phyloP scores from a whole-genome alignment of 202 grass and related monocot genomes.

The Cymbopogon flexuosus region DNA sequence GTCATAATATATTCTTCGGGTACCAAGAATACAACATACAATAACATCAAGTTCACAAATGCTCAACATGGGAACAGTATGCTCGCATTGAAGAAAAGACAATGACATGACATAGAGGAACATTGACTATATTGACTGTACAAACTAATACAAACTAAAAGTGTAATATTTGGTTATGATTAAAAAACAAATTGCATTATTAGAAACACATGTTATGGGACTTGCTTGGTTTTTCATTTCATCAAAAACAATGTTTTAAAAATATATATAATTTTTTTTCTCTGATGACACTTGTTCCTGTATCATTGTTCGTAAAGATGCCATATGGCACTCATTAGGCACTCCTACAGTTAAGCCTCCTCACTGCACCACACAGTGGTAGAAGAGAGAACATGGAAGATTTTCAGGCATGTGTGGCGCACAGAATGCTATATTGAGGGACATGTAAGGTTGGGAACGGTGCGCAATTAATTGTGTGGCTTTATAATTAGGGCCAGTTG shows the following conservation, averaged over 20 bases:
- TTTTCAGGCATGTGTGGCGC: not conserved
- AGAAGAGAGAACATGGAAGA: not conserved
- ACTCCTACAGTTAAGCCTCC: not conserved
- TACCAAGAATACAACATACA: not conserved
- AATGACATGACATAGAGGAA: not conserved
- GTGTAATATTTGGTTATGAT: not conserved
- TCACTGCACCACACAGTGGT: not conserved
- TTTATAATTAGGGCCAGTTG: not conserved
- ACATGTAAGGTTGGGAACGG: not conserved
- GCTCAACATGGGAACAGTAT: not conserved
- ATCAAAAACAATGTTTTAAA: not conserved
- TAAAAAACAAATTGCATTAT: not conserved
- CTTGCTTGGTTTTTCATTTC: not conserved
- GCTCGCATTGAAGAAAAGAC: not conserved
- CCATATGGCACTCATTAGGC: not conserved
- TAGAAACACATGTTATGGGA: not conserved
- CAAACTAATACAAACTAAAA: not conserved
- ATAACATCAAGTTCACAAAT: not conserved
- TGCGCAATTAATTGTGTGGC: not conserved
- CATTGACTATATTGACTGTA: not conserved
- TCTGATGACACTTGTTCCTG: not conserved
- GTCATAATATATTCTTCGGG: not conserved
- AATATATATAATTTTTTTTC: not conserved
- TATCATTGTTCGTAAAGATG: not conserved
- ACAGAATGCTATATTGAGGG: not conserved